These are phyloP conservation scores for Ophiocordyceps camponoti-leonardi DNA, from an alignment of 2,329 filamentous ascomycete species.

Conservation along the genomic window DNA sequence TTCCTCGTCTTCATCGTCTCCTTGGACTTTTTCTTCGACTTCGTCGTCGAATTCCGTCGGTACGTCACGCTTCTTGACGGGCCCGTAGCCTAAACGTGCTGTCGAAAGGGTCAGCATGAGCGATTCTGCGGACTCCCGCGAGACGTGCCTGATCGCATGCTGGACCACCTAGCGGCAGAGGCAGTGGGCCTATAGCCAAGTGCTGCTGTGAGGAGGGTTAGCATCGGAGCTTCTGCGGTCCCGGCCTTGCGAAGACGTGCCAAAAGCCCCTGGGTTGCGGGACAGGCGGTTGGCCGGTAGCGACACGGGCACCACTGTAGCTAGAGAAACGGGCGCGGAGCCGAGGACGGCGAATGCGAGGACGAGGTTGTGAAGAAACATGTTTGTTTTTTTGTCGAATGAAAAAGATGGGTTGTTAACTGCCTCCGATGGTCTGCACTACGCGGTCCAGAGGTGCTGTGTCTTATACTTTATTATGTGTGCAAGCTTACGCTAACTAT, in stretches of 20 bases:
- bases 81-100: background rate
- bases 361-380: background rate
- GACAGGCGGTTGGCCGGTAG: too few relatives aligned
- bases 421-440: too few relatives aligned
- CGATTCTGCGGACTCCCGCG: background rate
- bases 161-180: too few relatives aligned
- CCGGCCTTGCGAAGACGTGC: too few relatives aligned
- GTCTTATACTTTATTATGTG: too few relatives aligned
- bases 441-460: too few relatives aligned
- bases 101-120: background rate
- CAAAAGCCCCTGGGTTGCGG: too few relatives aligned
- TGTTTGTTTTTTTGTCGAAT: background rate
- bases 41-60: background rate
- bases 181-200: background rate
- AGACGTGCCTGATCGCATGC: too few relatives aligned
- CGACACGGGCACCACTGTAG: background rate
- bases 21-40: background rate
- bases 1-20: background rate
- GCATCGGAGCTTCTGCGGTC: too few relatives aligned
- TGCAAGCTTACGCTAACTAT: too few relatives aligned
- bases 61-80: background rate
- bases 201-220: background rate
- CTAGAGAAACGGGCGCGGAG: background rate
- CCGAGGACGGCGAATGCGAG: background rate
- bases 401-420: too few relatives aligned